Evolutionary conservation across 495 filamentous ascomycete species (phyloP).

Genomic region (Aeminium ludgeri): DNA sequence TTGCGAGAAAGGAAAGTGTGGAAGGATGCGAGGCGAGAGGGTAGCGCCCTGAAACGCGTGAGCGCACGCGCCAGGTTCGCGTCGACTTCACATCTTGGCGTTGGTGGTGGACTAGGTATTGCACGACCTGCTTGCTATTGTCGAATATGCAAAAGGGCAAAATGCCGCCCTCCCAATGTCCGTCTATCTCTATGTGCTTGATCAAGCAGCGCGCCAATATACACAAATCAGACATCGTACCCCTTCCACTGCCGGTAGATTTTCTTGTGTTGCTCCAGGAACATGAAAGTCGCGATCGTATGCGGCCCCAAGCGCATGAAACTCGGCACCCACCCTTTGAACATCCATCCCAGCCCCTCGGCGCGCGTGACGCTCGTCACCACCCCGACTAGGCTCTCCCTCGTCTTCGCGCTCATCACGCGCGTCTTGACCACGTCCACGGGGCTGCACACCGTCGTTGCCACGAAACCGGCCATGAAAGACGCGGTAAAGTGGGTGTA

Average conservation of each 20-base stretch:
- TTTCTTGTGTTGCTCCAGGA: conserved; percentile 82
- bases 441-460: conserved; percentile 85
- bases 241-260: conserved; percentile 26
- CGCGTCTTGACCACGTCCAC: conserved; percentile 97
- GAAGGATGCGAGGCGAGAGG: no score
- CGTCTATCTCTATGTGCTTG: no score
- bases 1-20: no score
- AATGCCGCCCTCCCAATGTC: no score
- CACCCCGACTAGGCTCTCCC: conserved; percentile 26
- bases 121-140: no score
- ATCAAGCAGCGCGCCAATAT: no score
- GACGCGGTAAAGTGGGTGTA: conserved; percentile 75
- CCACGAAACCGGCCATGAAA: conserved; percentile 78
- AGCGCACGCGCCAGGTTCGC: no score
- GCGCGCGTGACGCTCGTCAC: conserved; percentile 46
- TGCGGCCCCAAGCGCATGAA: conserved; percentile 86
- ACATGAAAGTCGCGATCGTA: conserved; percentile 88
- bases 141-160: no score
- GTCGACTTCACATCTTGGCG: no score
- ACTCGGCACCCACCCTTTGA: conserved; percentile 93
- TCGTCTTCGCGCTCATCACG: conserved; percentile 58
- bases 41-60: no score
- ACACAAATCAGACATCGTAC: no score
- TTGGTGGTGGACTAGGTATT: no score
- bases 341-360: conserved; percentile 81